Conservation (phyloP, 345 rosid genomes). For the Reutealis trisperma region DNA sequence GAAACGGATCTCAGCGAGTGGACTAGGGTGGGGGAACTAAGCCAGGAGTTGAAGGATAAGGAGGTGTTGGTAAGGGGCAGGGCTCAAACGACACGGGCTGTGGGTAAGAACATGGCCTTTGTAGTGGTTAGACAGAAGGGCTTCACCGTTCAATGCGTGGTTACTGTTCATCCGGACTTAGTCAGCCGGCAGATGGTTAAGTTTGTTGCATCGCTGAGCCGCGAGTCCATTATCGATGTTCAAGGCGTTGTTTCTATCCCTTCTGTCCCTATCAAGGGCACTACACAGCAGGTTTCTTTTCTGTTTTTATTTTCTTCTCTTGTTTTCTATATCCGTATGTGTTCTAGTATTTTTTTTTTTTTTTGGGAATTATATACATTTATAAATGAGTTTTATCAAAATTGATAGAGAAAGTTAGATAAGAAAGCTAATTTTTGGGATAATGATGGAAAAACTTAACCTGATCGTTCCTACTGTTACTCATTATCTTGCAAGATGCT, state of each 20-base stretch:
- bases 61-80: slow-evolving; percentile 67
- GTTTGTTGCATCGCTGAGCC: slow-evolving; percentile 49
- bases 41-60: slow-evolving; percentile 37
- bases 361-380: too few relatives aligned
- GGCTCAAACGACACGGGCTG: slow-evolving; percentile 53
- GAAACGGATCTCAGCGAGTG: slow-evolving; percentile 39
- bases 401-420: too few relatives aligned
- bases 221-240: slow-evolving; percentile 66
- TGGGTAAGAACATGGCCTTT: slow-evolving; percentile 58
- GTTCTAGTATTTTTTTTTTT: not conserved
- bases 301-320: not conserved
- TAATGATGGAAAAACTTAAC: too few relatives aligned
- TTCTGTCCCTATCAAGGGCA: slow-evolving; percentile 40
- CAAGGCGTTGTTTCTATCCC: slow-evolving; percentile 21
- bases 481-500: not conserved
- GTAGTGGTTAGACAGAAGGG: slow-evolving; percentile 65
- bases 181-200: slow-evolving; percentile 69
- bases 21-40: slow-evolving; percentile 53
- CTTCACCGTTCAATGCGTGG: slow-evolving; percentile 78
- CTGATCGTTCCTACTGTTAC: not conserved
- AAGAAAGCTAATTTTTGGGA: too few relatives aligned
- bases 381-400: not conserved
- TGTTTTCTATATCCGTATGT: not conserved
- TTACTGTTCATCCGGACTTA: slow-evolving; percentile 39
- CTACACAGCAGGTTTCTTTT: slow-evolving; percentile 23